Evolutionary conservation across 345 rosid species (phyloP).

Genomic region (sweet orange (Citrus sinensis)): DVS_A1.0 CM039168.1:23243501-23244000

Average conservation of each 20-base stretch:
- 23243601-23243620: conserved; percentile 98
- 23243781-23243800: background rate
- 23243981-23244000: background rate
- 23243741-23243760: background rate
- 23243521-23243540: conserved; percentile 24
- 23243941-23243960: no score
- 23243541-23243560: conserved; percentile 94
- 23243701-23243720: background rate
- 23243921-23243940: background rate
- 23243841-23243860: background rate
- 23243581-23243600: conserved; percentile 97
- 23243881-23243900: background rate
- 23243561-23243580: conserved; percentile 95
- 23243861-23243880: background rate
- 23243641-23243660: conserved; percentile 7
- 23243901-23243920: background rate
- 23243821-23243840: background rate
- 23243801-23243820: background rate
- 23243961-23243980: no score
- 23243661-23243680: background rate
- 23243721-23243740: no score
- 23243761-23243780: background rate
- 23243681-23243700: background rate
- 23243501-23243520: background rate
- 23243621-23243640: conserved; percentile 94